Base-by-base conservation (phyloP, 768 basidiomycete species). In the Leccinellum luteum region DNA sequence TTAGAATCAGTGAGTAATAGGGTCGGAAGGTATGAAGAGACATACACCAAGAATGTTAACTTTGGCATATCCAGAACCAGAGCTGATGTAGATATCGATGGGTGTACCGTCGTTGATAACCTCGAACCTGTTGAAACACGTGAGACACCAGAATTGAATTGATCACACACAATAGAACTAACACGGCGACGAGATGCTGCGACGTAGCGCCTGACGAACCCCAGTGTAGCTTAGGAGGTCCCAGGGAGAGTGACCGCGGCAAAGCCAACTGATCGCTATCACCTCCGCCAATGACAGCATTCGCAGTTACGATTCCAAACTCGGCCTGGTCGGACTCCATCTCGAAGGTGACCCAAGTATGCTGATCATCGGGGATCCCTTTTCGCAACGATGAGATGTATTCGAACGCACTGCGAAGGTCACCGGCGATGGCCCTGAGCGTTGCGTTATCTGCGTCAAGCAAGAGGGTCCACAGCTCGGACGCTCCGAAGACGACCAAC, bases 221-320 rank as follows among this genome's bases (percentile, higher is more conserved):
- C 51, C 51, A 54, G 9, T 21, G 44, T 31, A 58, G 23, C 35
- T 58, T 58, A 3, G 57, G 15, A 50, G 57, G 57, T 13, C 57
- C 57, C 3, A 58, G 13, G 17, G 48, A 25, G 12, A 54, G 17
- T 15, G 47, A 23, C 10, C 41, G 35, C 49, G 31, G 32, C 15
- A 43, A 27, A 23, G 52, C 17, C 3, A 48, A 19, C 12, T 54
- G 35, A 31, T 48, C 48, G 34, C 30, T 31, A 31, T 58, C 57
- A 12, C 52, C 57, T 30, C 52, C 52, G 4, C 21, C 48, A 49
- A 58, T 49, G 52, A 54, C 57, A 13, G 48, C 28, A 21, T 48
- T 49, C 28, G 57, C 52, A n/a, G 27, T 44, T 27, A 58, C 35
- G 28, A 58, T 50, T 30, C 57, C 57, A 43, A 58, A 54, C 25